Evolutionary conservation across 139 green algal genomes (phyloP).

Genomic region (Coccomyxa sp.): DNA sequence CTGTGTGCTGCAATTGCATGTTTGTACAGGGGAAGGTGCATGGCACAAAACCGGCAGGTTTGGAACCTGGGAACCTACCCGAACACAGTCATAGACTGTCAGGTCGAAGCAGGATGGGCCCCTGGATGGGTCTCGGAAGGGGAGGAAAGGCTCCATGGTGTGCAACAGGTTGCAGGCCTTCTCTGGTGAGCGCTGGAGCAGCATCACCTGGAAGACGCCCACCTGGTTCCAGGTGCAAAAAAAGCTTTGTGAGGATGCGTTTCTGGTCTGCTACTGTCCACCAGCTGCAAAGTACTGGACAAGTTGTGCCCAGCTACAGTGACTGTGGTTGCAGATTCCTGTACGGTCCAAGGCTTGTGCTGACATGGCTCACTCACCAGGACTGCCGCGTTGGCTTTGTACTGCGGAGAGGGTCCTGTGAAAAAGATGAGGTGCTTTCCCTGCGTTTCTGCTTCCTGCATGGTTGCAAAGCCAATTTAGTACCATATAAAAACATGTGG

Average conservation of each 20-base stretch:
- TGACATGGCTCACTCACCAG: conserved; percentile 40
- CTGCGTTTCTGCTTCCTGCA: conserved; percentile 51
- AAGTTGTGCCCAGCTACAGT: not conserved
- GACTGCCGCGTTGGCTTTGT: conserved; percentile 76
- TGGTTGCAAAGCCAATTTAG: not conserved
- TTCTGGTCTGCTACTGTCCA: too few species aligned
- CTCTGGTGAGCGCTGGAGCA: conserved; percentile 52
- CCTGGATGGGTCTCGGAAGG: conserved; percentile 83
- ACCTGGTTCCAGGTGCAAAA: conserved; percentile 32
- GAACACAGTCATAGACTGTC: conserved; percentile 65
- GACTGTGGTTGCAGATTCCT: not conserved
- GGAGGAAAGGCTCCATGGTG: conserved; percentile 62
- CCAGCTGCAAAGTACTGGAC: not conserved
- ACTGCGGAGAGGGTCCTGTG: conserved; percentile 52
- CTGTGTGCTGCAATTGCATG: too few species aligned
- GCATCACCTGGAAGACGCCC: conserved; percentile 75
- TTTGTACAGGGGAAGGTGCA: not conserved
- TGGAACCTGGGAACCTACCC: conserved; percentile 14
- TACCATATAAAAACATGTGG: not conserved
- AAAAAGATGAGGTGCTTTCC: conserved; percentile 63
- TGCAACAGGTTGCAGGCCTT: conserved; percentile 65
- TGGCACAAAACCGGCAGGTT: not conserved
- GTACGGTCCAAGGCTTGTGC: not conserved
- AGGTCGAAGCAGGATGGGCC: conserved; percentile 75
- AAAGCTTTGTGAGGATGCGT: not conserved